phyloP scores from a whole-genome alignment of 495 filamentous ascomycete species.

The Zalerion maritima region DNA sequence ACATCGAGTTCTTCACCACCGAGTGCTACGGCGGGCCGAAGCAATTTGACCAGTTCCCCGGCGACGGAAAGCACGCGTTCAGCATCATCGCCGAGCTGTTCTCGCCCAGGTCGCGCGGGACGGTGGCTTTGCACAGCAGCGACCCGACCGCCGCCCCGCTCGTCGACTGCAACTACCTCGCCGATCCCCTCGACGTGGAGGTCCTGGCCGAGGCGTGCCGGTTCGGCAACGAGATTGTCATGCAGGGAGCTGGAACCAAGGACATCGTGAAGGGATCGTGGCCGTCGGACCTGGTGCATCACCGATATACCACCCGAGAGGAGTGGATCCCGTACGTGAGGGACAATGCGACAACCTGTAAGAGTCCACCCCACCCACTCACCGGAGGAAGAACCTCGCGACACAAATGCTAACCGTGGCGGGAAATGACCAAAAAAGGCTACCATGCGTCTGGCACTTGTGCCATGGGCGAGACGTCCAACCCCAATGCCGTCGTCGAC shows the following conservation, averaged over 20 bases:
- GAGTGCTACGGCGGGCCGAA: conserved; percentile 39
- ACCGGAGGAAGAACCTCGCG: background rate
- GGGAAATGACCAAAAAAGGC: conserved; percentile 20
- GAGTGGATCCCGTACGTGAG: conserved; percentile 34
- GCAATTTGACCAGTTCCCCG: conserved; percentile 31
- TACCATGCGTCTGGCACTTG: conserved; percentile 41
- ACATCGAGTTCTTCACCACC: conserved; percentile 37
- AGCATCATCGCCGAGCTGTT: conserved; percentile 17
- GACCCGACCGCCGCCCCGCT: no score
- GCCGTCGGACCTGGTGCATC: conserved; percentile 30
- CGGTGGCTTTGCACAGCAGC: no score
- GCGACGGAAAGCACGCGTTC: conserved; percentile 22
- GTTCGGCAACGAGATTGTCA: conserved; percentile 40
- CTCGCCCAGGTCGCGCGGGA: conserved; percentile 19
- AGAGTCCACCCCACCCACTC: conserved; percentile 6
- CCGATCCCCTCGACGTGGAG: conserved; percentile 31
- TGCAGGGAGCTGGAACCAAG: conserved; percentile 34
- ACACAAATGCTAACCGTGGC: conserved; percentile 5
- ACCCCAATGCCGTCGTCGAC: conserved; percentile 38
- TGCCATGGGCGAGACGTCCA: conserved; percentile 32
- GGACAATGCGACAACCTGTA: conserved; percentile 39
- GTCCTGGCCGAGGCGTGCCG: conserved; percentile 34
- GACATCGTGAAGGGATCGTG: conserved; percentile 43
- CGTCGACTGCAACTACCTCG: conserved; percentile 36
- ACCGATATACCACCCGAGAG: conserved; percentile 30